Conservation (phyloP, 2,329 filamentous ascomycete genomes). For the Diaporthe amygdali region DNA sequence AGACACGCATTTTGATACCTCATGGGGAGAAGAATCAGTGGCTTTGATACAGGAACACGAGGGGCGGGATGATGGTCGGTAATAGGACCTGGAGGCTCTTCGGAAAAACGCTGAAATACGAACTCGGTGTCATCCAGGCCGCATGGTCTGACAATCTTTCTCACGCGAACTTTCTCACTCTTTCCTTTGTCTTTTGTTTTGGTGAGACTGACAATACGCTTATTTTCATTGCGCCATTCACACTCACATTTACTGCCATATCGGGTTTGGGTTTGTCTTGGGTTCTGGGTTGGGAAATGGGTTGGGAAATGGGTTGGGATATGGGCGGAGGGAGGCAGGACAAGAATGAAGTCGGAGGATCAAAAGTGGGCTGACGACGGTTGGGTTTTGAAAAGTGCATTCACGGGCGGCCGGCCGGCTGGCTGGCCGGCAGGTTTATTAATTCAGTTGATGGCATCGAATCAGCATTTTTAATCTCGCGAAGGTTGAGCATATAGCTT, state of each 20-base stretch:
- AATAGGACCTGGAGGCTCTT: background rate
- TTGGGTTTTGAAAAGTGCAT: background rate
- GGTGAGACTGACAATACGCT: background rate
- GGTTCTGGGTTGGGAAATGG: background rate
- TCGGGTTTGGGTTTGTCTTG: background rate
- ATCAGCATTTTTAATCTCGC: background rate
- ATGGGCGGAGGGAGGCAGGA: background rate
- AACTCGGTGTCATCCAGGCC: constrained; percentile 11
- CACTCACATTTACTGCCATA: background rate
- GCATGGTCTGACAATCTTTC: background rate
- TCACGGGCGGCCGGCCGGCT: background rate
- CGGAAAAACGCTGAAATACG: background rate
- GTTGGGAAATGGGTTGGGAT: background rate
- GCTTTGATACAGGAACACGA: background rate
- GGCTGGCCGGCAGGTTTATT: background rate
- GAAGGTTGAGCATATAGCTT: too few species aligned
- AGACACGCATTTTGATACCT: background rate
- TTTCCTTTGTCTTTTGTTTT: background rate
- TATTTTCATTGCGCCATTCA: background rate
- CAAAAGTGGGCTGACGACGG: background rate
- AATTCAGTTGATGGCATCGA: background rate
- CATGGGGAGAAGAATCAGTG: background rate
- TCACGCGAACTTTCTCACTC: background rate
- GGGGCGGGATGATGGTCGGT: background rate
- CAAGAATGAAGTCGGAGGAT: background rate